Evolutionary conservation across 345 rosid species (phyloP), one percentile per base, ranked within the genome.

Genomic region (Arabidopsis arenosa): DNA sequence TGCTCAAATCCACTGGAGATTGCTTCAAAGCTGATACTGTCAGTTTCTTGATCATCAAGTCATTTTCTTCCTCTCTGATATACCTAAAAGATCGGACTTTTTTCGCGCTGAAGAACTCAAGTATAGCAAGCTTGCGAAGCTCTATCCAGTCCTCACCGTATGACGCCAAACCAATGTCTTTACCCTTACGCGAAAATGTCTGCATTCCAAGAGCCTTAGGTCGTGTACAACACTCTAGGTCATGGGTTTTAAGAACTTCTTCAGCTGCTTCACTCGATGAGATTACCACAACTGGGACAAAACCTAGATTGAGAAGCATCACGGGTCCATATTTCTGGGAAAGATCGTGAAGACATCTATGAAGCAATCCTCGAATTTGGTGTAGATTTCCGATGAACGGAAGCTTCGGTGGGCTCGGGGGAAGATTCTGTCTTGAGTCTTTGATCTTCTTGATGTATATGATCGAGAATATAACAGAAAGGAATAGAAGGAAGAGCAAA

Each of bases 201-300:
- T 18, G 21, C 30, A 3, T 28, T 28, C 21, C 21, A 18, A 18
- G 21, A 28, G 30, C 4, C 3, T 28, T 28, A 28, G 85, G 75
- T 3, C 81, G 66, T 39, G 75, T 80, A 30, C 85, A 83, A 51
- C 81, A 83, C 37, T 73, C 70, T 0, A 77, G 79, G 68, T 83
- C 85, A 57, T 77, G 75, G 0, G 47, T 68, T 45, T 72, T 82
- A 9, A 81, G 68, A 36, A 61, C 74, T 17, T 74, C 69, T 77
- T 57, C 61, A 26, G 84, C 84, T 48, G 74, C 75, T 66, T 79
- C 75, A 21, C 75, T 75, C 0, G 83, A 75, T 5, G 80, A 75
- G 56, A 75, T 48, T 3, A 82, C 56, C 1, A 75, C 73, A 3
- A 33, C 6, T 14, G 80, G 82, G 15, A 66, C 23, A n/a, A 70